Base-by-base conservation (phyloP, 176 grass and related monocot species). In the Elaeis guineensis region DNA sequence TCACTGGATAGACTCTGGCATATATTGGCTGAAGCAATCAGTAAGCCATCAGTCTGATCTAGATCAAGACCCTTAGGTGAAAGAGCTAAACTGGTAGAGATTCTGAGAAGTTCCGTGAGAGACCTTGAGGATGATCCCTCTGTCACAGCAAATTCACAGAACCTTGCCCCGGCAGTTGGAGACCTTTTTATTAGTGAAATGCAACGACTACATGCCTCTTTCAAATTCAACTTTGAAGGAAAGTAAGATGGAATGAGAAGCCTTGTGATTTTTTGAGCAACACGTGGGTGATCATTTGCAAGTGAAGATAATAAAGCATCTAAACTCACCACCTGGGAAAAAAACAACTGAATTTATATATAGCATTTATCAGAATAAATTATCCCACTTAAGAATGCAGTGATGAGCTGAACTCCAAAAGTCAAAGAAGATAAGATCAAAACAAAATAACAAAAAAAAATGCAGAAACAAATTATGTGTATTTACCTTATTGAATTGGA, bases 251-350 rank as follows among this genome's bases (percentile, higher is more conserved):
- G 78, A 51, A 91, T 76, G 44, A 97, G 78, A 51, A 91, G 78
- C 59, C 72, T 97, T 70, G 87, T 91, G 69, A 97, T 91, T 79
- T 91, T 91, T 61, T 81, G 69, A 72, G 93, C 93, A 68, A 91
- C 75, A 82, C 84, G 76, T 48, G 84, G 21, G 56, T 91, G 93
- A 65, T 97, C 93, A 50, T 85, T 84, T 78, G 80, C 81, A 49
- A 97, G 81, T 35, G 79, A 80, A 75, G 84, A 83, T 32, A 97
- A 65, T 63, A 97, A 65, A 49, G 79, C 62, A 58, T 59, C 79
- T 68, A 97, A 61, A 50, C 74, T 70, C 64, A 91, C 76, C 75
- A 97, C 68, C 93, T 97, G 78, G 75, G 5, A 69, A 39, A 77
- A 74, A 23, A 14, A 17, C n/a, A 61, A 16, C 53, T 62, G 59